Percentiles rank a stretch among this genome's conserved stretches.
phyloP scores from a whole-genome alignment of 768 basidiomycete species.

The Pisolithus tinctorius region DNA sequence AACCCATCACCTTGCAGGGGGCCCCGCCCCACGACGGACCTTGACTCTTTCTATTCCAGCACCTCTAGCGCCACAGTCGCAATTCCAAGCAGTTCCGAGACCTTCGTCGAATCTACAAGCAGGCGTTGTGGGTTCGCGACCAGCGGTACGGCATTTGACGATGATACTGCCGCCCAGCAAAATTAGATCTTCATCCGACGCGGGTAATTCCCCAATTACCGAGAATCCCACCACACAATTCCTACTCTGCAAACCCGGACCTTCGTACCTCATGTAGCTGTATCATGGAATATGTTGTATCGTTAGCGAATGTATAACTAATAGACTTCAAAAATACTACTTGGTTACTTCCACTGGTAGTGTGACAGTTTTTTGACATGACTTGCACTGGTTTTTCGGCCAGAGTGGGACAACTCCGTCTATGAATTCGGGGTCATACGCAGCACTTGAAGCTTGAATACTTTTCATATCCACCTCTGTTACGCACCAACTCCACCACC shows the following conservation, averaged over 20 bases:
- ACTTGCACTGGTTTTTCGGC: not conserved
- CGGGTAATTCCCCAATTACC: not conserved
- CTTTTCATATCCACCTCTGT: not conserved
- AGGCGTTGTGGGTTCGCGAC: not conserved
- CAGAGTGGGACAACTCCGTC: not conserved
- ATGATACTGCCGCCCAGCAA: constrained; percentile 7
- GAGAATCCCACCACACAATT: constrained; percentile 2
- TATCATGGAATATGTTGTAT: not conserved
- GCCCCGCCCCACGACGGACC: not conserved
- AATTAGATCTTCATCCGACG: not conserved
- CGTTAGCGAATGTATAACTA: not conserved
- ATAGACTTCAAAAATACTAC: not conserved
- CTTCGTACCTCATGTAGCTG: constrained; percentile 14
- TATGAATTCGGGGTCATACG: not conserved
- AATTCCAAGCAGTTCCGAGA: constrained; percentile 1
- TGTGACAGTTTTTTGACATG: not conserved
- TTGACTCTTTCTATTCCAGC: constrained; percentile 3
- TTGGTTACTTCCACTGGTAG: not conserved
- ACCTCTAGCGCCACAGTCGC: not conserved
- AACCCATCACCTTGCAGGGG: constrained; percentile 5
- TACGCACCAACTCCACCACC: not conserved
- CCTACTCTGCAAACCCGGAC: constrained; percentile 14
- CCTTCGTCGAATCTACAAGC: not conserved
- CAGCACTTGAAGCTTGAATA: not conserved
- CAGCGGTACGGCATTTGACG: constrained; percentile 13